These are phyloP conservation scores for Syzygium jambos DNA, from an alignment of 345 rosid species.

Conservation along the genomic window DNA sequence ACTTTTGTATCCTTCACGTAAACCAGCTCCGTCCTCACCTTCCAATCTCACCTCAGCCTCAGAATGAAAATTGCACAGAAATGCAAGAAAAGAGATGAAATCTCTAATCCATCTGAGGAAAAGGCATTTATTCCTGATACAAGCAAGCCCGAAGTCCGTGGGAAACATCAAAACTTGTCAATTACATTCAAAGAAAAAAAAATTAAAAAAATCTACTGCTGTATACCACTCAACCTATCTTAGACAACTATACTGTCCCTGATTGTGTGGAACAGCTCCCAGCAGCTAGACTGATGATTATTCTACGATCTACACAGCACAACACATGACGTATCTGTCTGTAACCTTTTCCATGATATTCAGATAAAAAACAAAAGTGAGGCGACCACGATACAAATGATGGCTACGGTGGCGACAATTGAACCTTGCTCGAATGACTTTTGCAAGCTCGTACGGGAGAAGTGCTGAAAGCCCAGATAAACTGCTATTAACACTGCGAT, in stretches of 20 bases:
- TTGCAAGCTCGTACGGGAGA: constrained; percentile 54
- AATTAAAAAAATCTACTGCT: background rate
- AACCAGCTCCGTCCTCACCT: background rate
- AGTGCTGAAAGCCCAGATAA: constrained; percentile 87
- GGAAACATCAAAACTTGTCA: background rate
- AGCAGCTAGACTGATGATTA: background rate
- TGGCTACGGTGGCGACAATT: constrained; percentile 65
- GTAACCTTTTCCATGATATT: constrained; percentile 3
- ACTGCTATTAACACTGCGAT: constrained; percentile 34
- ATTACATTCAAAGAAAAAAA: background rate
- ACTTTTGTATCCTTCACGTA: background rate
- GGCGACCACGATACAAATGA: constrained; percentile 34
- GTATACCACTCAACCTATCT: background rate
- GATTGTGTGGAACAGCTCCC: background rate
- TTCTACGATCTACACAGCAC: background rate
- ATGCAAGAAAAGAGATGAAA: background rate
- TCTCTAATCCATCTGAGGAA: background rate
- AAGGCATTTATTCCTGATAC: background rate
- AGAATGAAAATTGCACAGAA: background rate
- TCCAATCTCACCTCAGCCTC: background rate
- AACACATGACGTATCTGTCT: background rate
- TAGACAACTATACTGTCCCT: background rate
- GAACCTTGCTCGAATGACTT: constrained; percentile 74
- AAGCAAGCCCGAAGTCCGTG: background rate
- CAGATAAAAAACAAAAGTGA: constrained; percentile 42